Evolutionary conservation across 495 filamentous ascomycete species (phyloP).

Genomic region (Aspergillus wentii): DNA sequence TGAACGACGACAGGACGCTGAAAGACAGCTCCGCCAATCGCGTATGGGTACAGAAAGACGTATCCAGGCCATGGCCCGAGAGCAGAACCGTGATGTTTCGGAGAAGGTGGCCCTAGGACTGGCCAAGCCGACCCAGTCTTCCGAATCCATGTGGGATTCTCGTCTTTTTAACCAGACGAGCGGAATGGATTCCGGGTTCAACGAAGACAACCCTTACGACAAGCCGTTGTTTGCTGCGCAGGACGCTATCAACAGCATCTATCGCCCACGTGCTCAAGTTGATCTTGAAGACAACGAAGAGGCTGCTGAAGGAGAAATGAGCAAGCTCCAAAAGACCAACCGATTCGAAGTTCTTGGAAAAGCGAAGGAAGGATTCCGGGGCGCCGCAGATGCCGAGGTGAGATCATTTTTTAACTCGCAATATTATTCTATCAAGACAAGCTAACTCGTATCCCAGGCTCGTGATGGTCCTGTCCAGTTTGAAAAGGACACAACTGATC

Average conservation of each 20-base stretch:
- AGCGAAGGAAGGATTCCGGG: constrained; percentile 83
- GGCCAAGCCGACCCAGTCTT: constrained; percentile 86
- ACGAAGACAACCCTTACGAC: constrained; percentile 97
- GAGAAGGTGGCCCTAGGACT: constrained; percentile 95
- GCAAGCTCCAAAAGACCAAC: constrained; percentile 74
- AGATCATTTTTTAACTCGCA: constrained; percentile 23
- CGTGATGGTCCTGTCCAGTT: constrained; percentile 95
- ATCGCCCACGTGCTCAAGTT: constrained; percentile 67
- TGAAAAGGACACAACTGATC: constrained; percentile 84
- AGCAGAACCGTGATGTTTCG: constrained; percentile 95
- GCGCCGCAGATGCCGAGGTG: constrained; percentile 80
- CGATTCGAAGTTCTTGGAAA: constrained; percentile 85
- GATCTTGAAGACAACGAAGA: constrained; percentile 76
- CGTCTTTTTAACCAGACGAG: constrained; percentile 90
- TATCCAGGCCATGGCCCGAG: constrained; percentile 85
- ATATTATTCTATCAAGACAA: constrained; percentile 1
- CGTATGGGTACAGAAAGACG: constrained; percentile 92
- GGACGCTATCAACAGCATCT: constrained; percentile 93
- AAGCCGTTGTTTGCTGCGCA: constrained; percentile 96
- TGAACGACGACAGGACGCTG: constrained; percentile 75
- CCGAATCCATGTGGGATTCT: constrained; percentile 94
- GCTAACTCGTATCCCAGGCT: constrained; percentile 49
- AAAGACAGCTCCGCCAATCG: constrained; percentile 87
- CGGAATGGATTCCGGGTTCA: constrained; percentile 86
- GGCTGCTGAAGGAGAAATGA: constrained; percentile 75